Evolutionary conservation across 495 filamentous ascomycete species (phyloP), one percentile per base, ranked within the genome.

Genomic region (Neurospora tetrasperma): DNA sequence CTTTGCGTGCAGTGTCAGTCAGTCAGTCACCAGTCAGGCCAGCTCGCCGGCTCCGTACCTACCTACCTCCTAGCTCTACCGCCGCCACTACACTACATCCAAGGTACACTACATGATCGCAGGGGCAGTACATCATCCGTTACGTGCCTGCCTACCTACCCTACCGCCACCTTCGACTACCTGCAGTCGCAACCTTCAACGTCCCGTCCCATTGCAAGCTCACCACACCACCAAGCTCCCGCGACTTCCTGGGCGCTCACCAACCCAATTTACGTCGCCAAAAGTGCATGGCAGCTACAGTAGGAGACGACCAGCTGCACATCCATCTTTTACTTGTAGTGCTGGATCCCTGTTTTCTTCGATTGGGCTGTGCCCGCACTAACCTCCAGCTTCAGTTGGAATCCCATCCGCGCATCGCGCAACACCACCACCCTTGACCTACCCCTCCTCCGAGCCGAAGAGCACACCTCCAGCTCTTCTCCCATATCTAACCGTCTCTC

Each of bases 391-490:
- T 10, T 31, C 27, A 31, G 27, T 31, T 39, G 41, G 27, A 11
- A 41, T 66, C 46, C 48, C 40, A 68, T 20, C 59, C 48, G 42
- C 18, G 40, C 20, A 66, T 11, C 12, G 44, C 38, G 48, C 14
- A 31, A 54, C 46, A 66, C 35, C 46, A 66, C 42, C 69, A 40
- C 31, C 68, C 68, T 48, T 44, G 42, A 70, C 42, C 54, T 66
- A 66, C 54, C 23, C 54, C 54, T 35, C 54, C 54, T 23, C 54
- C 54, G 16, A 70, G 39, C 72, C 72, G 72, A 69, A 73, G 70
- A 71, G 69, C 70, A 62, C 39, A 6, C 14, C 41, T 48, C 35
- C 42, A 18, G n/a, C 62, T 46, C 41, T 39, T 23, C 54, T 68
- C 18, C 31, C 35, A 42, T 38, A 62, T n/a, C 14, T 16, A 18